Conservation (phyloP, 345 rosid genomes). For the Lumnitzera racemosa region DNA sequence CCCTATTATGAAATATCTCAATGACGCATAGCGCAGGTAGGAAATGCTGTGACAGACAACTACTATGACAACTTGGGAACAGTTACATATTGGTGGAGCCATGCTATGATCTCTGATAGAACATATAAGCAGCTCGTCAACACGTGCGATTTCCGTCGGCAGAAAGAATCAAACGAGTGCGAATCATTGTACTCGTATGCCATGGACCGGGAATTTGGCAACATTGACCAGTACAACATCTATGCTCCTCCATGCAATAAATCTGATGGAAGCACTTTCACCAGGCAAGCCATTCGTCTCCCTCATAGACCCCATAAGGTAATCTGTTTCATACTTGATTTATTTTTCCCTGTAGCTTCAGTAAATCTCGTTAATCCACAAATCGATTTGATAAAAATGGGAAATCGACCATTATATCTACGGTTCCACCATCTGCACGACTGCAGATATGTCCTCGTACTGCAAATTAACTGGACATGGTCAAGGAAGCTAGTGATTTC, state of each 20-base stretch:
- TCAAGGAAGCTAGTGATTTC: too few relatives aligned
- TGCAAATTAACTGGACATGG: too few relatives aligned
- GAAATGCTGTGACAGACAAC: slow-evolving; percentile 93
- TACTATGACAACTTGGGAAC: slow-evolving; percentile 94
- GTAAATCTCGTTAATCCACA: too few relatives aligned
- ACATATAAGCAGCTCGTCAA: slow-evolving; percentile 73
- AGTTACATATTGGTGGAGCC: slow-evolving; percentile 99
- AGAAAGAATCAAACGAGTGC: slow-evolving; percentile 80
- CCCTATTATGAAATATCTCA: too few relatives aligned
- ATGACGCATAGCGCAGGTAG: slow-evolving; percentile 42
- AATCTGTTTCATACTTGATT: background rate
- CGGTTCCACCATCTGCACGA: too few relatives aligned
- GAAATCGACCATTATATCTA: too few relatives aligned
- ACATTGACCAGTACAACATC: slow-evolving; percentile 92
- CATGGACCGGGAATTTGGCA: slow-evolving; percentile 92
- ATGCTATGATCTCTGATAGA: slow-evolving; percentile 91
- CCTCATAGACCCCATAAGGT: slow-evolving; percentile 65
- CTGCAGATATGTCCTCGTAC: too few relatives aligned
- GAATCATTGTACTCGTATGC: slow-evolving; percentile 84
- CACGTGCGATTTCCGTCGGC: slow-evolving; percentile 73
- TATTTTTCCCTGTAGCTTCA: too few relatives aligned
- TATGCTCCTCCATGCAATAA: slow-evolving; percentile 86
- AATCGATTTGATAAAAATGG: too few relatives aligned
- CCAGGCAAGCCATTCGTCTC: slow-evolving; percentile 40
- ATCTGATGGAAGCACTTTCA: slow-evolving; percentile 45